These are phyloP conservation scores for Xylaria bambusicola DNA, from an alignment of 495 filamentous ascomycete species.

Conservation along the genomic window DNA sequence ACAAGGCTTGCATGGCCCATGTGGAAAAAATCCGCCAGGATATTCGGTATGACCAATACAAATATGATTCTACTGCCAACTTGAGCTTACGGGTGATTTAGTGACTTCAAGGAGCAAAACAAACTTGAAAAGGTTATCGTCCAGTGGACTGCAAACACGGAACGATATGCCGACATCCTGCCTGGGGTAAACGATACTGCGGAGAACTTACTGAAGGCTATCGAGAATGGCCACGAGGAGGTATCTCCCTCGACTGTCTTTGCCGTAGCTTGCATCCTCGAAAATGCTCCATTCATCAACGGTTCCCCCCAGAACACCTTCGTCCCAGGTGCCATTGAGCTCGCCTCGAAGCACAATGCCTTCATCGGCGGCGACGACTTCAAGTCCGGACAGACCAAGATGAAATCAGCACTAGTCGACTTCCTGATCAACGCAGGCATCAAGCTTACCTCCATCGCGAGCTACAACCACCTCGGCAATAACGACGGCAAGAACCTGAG, in stretches of 20 bases:
- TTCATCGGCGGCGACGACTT: conserved; percentile 99
- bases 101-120: conserved; percentile 87
- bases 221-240: conserved; percentile 83
- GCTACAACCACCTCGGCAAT: conserved; percentile 99
- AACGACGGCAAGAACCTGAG: conserved; percentile 99
- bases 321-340: conserved; percentile 85
- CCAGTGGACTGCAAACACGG: conserved; percentile 98
- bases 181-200: conserved; percentile 94
- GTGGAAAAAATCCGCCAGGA: conserved; percentile 94
- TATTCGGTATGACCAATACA: conserved; percentile 67
- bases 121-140: conserved; percentile 94
- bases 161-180: conserved; percentile 89
- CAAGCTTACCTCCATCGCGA: conserved; percentile 97
- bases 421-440: conserved; percentile 98
- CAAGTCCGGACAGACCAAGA: conserved; percentile 99
- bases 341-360: conserved; percentile 83
- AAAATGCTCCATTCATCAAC: conserved; percentile 95
- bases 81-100: conserved; percentile 37
- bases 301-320: conserved; percentile 99
- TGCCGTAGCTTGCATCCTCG: conserved; percentile 89
- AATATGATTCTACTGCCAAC: background rate
- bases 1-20: conserved; percentile 81
- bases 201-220: conserved; percentile 85
- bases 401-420: conserved; percentile 98
- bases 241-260: conserved; percentile 94